These are phyloP conservation scores for Eimeria maxima DNA, from an alignment of 169 alveolate species.

Conservation along the genomic window DNA sequence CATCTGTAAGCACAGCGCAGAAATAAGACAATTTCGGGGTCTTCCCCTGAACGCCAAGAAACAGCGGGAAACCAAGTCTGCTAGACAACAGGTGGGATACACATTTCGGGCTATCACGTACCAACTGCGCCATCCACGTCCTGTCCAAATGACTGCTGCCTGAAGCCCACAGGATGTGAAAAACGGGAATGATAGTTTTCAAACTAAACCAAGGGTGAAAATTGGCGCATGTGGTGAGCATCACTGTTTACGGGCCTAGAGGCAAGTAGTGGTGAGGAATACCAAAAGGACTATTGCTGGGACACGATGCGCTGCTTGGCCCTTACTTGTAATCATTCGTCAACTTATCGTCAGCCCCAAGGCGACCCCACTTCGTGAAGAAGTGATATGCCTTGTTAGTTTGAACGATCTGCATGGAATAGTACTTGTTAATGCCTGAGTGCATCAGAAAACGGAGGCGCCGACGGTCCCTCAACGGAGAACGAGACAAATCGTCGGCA, in stretches of 20 bases:
- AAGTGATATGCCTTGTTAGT: conserved; percentile 69
- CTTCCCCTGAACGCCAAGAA: not conserved
- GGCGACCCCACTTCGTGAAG: conserved; percentile 84
- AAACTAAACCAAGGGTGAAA: not conserved
- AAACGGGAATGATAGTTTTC: not conserved
- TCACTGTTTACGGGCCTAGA: not conserved
- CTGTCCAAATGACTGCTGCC: conserved; percentile 71
- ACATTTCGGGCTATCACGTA: conserved; percentile 14
- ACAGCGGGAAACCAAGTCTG: not conserved
- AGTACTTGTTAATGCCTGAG: conserved; percentile 83
- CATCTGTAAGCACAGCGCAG: conserved; percentile 36
- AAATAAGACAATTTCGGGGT: not conserved
- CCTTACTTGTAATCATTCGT: conserved; percentile 81
- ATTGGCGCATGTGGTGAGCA: not conserved
- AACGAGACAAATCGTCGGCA: not conserved
- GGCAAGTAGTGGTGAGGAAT: not conserved
- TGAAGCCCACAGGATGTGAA: not conserved
- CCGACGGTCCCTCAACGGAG: not conserved
- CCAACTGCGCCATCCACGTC: conserved; percentile 70
- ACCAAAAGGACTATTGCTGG: not conserved
- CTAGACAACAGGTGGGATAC: not conserved
- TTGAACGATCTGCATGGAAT: conserved; percentile 78
- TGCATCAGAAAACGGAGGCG: not conserved
- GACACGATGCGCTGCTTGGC: not conserved
- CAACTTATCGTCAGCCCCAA: conserved; percentile 83